Conservation (phyloP, 2,329 filamentous ascomycete genomes). For the Decorospora gaudefroyi region DNA sequence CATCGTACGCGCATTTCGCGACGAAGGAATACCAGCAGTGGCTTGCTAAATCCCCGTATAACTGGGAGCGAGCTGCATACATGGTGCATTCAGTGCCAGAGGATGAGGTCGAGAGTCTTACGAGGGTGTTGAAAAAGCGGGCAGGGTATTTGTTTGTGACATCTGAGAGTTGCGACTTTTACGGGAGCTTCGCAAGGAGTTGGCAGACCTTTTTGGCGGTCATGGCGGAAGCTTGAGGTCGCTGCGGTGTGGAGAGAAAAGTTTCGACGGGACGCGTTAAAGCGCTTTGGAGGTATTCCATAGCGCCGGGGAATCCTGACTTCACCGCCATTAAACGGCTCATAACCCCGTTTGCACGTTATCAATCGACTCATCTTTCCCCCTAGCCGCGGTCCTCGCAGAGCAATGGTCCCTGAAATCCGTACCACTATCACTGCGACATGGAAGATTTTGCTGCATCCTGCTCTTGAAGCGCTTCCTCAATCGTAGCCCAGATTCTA, state of each 20-base stretch:
- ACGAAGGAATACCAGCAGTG: constrained; percentile 31
- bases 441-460: background rate
- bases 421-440: background rate
- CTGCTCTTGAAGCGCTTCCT: constrained; percentile 16
- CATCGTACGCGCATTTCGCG: constrained; percentile 23
- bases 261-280: too few relatives aligned
- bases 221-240: constrained; percentile 20
- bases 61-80: constrained; percentile 25
- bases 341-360: too few relatives aligned
- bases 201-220: constrained; percentile 31
- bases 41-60: constrained; percentile 31
- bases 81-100: constrained; percentile 36
- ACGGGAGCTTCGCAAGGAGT: constrained; percentile 28
- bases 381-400: too few relatives aligned
- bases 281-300: too few relatives aligned
- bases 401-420: too few relatives aligned
- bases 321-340: too few relatives aligned
- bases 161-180: constrained; percentile 24
- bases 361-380: too few relatives aligned
- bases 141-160: constrained; percentile 38
- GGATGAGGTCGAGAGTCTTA: constrained; percentile 19
- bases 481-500: constrained; percentile 33
- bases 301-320: too few relatives aligned
- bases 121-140: constrained; percentile 14
- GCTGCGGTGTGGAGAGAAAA: too few relatives aligned